Conservation (phyloP, 1,284 basidiomycete genomes). For the Rugosomyces carneus region DNA sequence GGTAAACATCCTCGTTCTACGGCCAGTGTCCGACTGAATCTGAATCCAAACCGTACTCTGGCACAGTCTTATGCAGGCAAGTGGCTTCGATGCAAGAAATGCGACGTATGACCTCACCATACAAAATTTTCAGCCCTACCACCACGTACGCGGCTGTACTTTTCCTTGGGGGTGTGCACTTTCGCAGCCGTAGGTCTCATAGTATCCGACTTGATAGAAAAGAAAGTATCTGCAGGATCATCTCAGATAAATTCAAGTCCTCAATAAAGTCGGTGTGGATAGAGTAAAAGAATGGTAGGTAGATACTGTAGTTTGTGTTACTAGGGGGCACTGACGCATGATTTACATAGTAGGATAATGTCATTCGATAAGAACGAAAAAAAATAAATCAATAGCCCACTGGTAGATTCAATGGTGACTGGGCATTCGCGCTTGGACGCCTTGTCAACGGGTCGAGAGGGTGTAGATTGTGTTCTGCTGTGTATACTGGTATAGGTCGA, state of each 20-base stretch:
- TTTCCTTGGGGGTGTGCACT: slow-evolving; percentile 51
- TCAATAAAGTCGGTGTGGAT: background rate
- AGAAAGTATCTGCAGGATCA: slow-evolving; percentile 27
- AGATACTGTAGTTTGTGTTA: slow-evolving; percentile 5
- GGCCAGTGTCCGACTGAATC: slow-evolving; percentile 6
- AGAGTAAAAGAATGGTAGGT: slow-evolving; percentile 4
- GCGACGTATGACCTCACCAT: background rate
- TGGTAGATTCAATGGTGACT: slow-evolving; percentile 12
- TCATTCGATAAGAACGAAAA: slow-evolving; percentile 4
- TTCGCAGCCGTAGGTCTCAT: slow-evolving; percentile 47
- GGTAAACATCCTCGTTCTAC: background rate
- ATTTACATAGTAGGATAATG: background rate
- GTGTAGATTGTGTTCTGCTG: slow-evolving; percentile 23
- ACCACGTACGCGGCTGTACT: slow-evolving; percentile 48
- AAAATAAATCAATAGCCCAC: slow-evolving; percentile 1
- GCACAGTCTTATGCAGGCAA: slow-evolving; percentile 41
- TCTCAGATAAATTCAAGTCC: background rate
- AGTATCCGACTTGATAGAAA: slow-evolving; percentile 53
- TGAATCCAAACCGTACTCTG: slow-evolving; percentile 25
- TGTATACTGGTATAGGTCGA: slow-evolving; percentile 21
- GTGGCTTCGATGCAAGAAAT: slow-evolving; percentile 4
- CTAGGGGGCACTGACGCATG: slow-evolving; percentile 9
- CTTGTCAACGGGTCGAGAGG: slow-evolving; percentile 29
- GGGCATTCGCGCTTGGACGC: slow-evolving; percentile 23
- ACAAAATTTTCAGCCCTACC: slow-evolving; percentile 43